Evolutionary conservation across 768 basidiomycete genomes (phyloP).

Genomic region (Hygrophorus russula): DNA sequence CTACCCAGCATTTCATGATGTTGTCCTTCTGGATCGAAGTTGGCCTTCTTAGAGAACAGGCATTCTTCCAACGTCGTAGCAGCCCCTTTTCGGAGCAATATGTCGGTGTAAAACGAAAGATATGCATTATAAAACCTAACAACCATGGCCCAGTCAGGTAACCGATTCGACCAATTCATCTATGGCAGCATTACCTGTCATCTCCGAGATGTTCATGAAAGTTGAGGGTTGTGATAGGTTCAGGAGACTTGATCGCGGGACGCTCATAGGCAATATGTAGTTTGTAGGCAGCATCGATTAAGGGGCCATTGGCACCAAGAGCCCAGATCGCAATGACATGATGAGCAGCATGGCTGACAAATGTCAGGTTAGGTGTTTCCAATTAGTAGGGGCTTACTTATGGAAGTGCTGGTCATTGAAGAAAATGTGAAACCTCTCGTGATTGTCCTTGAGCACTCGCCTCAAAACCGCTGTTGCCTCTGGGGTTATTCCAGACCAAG

Average conservation of each 20-base stretch:
- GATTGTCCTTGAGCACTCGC: constrained; percentile 35
- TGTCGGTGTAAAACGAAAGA: too few relatives aligned
- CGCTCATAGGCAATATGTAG: constrained; percentile 24
- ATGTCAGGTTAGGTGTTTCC: constrained; percentile 12
- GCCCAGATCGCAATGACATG: constrained; percentile 48
- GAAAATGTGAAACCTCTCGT: constrained; percentile 43
- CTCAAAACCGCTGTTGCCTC: constrained; percentile 29
- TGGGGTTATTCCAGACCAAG: constrained; percentile 22
- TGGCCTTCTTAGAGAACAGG: constrained; percentile 43
- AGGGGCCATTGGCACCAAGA: constrained; percentile 37
- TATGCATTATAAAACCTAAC: too few relatives aligned
- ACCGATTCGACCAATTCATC: constrained; percentile 15
- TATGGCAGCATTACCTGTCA: constrained; percentile 26
- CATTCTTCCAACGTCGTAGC: constrained; percentile 44
- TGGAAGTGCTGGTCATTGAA: constrained; percentile 32
- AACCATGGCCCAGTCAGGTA: too few relatives aligned
- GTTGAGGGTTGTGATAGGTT: constrained; percentile 32
- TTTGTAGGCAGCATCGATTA: constrained; percentile 27
- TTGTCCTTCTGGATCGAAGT: constrained; percentile 23
- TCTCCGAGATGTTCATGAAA: constrained; percentile 48
- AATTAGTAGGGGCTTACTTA: constrained; percentile 12
- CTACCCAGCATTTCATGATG: constrained; percentile 33
- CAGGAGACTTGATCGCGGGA: constrained; percentile 31
- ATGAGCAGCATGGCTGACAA: constrained; percentile 41
- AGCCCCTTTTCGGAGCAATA: constrained; percentile 16